These are phyloP conservation scores for Pisolithus tinctorius DNA, from an alignment of 768 basidiomycete species.

Conservation along the genomic window DNA sequence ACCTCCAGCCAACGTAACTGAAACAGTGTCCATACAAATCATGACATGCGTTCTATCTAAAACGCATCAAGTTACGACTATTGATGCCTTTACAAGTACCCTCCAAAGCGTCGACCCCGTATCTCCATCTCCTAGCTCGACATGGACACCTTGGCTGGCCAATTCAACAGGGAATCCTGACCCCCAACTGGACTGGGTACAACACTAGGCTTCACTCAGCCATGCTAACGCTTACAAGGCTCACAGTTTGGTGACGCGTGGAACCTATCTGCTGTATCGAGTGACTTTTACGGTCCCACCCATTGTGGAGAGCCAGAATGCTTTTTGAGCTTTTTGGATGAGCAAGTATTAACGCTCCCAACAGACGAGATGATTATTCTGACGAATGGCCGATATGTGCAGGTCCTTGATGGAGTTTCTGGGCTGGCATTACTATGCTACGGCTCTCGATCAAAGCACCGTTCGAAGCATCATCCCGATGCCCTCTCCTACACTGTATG, in stretches of 20 bases:
- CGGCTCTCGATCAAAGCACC: no score
- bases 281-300: no score
- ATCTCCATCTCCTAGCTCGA: background rate
- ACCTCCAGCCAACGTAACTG: background rate
- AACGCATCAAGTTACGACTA: background rate
- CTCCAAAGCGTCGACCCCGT: background rate
- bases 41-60: background rate
- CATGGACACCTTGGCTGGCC: background rate
- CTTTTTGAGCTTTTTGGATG: background rate
- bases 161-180: slow-evolving; percentile 1
- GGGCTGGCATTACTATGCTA: no score
- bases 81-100: background rate
- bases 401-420: no score
- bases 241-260: background rate
- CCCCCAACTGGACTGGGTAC: background rate
- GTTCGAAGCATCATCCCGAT: background rate
- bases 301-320: background rate
- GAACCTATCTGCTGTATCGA: no score
- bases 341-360: background rate
- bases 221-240: background rate
- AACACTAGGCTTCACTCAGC: background rate
- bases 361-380: background rate
- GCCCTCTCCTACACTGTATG: no score
- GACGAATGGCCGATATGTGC: background rate
- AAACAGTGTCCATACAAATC: slow-evolving; percentile 1